phyloP scores from a whole-genome alignment of 148 eudicot genomes.

The Hydrangea macrophylla region DNA sequence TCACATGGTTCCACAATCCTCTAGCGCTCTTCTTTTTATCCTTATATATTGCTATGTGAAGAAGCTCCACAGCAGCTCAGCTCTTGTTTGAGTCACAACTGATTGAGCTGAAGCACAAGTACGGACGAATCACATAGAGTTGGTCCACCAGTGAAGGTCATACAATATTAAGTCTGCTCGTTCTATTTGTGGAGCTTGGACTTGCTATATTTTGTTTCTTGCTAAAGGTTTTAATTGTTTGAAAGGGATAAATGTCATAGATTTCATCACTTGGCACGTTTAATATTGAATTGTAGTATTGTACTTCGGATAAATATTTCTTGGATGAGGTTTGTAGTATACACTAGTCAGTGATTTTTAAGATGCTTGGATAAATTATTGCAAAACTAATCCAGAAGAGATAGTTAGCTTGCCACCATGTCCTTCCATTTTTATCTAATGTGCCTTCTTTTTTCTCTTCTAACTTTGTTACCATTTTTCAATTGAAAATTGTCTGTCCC shows the following conservation, averaged over 20 bases:
- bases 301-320: background rate
- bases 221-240: background rate
- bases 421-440: background rate
- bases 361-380: background rate
- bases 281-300: background rate
- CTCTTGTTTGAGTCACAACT: too few species aligned
- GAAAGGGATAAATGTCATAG: too few species aligned
- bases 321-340: background rate
- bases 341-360: background rate
- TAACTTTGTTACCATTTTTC: background rate
- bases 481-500: background rate
- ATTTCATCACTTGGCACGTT: too few species aligned
- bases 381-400: conserved; percentile 6
- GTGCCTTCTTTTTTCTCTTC: background rate
- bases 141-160: background rate
- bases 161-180: background rate
- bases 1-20: too few species aligned
- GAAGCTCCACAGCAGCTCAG: too few species aligned
- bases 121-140: background rate
- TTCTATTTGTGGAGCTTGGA: background rate
- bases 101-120: background rate
- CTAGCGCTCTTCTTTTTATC: too few species aligned
- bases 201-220: conserved; percentile 2
- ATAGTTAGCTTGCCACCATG: background rate
- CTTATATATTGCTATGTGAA: too few species aligned